Conservation (phyloP, 176 grass and related monocot species). For the Musa acuminata region DNA sequence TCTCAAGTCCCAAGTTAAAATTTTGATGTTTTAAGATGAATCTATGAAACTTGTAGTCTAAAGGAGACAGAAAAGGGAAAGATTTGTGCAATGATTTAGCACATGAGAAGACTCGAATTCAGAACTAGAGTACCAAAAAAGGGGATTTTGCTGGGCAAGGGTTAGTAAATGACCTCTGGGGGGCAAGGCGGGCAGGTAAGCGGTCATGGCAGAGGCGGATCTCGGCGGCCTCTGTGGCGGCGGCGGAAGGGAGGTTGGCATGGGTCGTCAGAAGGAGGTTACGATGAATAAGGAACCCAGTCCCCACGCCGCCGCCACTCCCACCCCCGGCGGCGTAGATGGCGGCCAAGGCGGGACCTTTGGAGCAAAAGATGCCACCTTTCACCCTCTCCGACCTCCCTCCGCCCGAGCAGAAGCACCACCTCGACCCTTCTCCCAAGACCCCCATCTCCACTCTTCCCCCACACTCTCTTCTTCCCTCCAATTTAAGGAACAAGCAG, state of each 20-base stretch:
- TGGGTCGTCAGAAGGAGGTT: slow-evolving; percentile 83
- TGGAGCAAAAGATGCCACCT: slow-evolving; percentile 48
- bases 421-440: slow-evolving; percentile 46
- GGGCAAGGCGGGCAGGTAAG: slow-evolving; percentile 48
- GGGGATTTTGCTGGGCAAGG: neutral
- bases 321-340: slow-evolving; percentile 29
- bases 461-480: neutral
- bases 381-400: slow-evolving; percentile 61
- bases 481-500: neutral
- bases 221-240: slow-evolving; percentile 49
- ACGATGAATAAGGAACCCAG: slow-evolving; percentile 75
- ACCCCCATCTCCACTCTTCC: slow-evolving; percentile 33
- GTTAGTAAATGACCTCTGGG: slow-evolving; percentile 39
- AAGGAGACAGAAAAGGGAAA: neutral
- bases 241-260: slow-evolving; percentile 51
- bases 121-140: neutral
- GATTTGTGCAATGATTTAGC: neutral
- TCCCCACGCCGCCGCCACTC: slow-evolving; percentile 24
- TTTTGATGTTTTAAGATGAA: neutral
- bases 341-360: slow-evolving; percentile 44
- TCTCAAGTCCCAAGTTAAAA: neutral
- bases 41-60: neutral
- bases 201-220: slow-evolving; percentile 43
- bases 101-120: neutral
- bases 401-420: slow-evolving; percentile 78